Base-by-base conservation (phyloP, 768 basidiomycete genomes). In the Podaxis carcinomalis region DNA sequence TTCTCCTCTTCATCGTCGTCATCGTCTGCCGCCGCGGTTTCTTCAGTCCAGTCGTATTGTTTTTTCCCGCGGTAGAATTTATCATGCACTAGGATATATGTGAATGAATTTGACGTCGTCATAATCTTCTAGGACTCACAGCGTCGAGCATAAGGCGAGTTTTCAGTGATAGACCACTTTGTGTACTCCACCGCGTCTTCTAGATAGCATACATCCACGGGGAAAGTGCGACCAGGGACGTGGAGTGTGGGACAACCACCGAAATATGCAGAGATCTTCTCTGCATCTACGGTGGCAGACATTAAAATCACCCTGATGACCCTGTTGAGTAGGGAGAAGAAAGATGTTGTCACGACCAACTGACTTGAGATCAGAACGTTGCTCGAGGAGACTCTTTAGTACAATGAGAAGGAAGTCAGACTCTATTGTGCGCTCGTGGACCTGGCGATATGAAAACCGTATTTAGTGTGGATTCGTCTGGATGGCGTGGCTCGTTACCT, bases 381-480 rank as follows among this genome's bases (percentile, higher is more conserved):
- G 84, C 57, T 80, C 74, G 55, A 97, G 73, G 36, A 98, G 75
- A 14, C 90, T 87, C 73, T 93, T 94, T 56, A 99, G 80, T 4
- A 98, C 93, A 65, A 98, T 93, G 35, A 99, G 78, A 35, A 99
- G 81, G 75, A 99, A 99, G 72, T 98, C 96, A 0, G 93, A 95
- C 70, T 99, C 96, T 65, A 99, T 97, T 5, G 89, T 93, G 21
- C 96, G 88, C 76, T 99, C 96, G 68, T 99, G 96, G 51, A 97
- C 93, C 87, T 90, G 64, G 11, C 47, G 21, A 28, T 39, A n/a
- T 36, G 14, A 62, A 44, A 46, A 23, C 21, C n/a, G 42, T 19
- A 6, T 16, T 10, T 7, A 36, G 13, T 35, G n/a, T 23, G 10
- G 28, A 19, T 7, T 7, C 4, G 7, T 21, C 13, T 21, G 28